phyloP scores from a whole-genome alignment of 495 filamentous ascomycete genomes.

The Penicillium roqueforti region DNA sequence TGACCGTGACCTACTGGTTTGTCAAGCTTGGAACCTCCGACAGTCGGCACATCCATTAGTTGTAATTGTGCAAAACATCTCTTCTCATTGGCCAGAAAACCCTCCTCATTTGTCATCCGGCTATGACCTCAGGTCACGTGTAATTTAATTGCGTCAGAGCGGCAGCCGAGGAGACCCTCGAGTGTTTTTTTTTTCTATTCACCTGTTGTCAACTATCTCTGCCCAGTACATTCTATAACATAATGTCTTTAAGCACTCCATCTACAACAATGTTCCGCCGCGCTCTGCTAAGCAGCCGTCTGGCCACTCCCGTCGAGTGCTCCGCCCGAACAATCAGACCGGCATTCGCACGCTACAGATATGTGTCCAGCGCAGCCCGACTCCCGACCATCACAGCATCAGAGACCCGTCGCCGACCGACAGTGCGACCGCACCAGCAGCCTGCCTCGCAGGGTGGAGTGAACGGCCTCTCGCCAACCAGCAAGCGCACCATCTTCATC shows the following conservation, averaged over 20 bases:
- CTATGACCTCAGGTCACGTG: conserved; percentile 28
- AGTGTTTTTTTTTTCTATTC: conserved; percentile 3
- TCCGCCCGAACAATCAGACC: conserved; percentile 27
- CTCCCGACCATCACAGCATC: conserved; percentile 50
- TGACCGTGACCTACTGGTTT: not conserved
- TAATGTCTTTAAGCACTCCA: conserved; percentile 34
- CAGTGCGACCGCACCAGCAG: conserved; percentile 45
- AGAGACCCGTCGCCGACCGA: conserved; percentile 43
- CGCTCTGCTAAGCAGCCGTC: conserved; percentile 27
- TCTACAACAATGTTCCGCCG: conserved; percentile 37
- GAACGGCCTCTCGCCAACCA: conserved; percentile 33
- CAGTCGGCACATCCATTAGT: conserved; percentile 10
- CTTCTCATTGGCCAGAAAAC: conserved; percentile 24
- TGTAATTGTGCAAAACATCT: conserved; percentile 16
- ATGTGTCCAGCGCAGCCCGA: conserved; percentile 36
- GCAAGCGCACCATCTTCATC: conserved; percentile 85
- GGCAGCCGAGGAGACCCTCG: conserved; percentile 11
- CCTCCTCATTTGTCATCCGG: conserved; percentile 31
- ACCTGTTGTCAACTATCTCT: conserved; percentile 9
- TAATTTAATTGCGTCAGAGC: conserved; percentile 38
- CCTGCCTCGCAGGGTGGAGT: conserved; percentile 29
- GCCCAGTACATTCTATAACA: not conserved
- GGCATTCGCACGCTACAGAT: conserved; percentile 31
- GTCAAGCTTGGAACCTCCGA: conserved; percentile 10
- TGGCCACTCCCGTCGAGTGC: conserved; percentile 27